Base-by-base conservation (phyloP, 1,284 basidiomycete species). In the Athelia psychrophila region DNA sequence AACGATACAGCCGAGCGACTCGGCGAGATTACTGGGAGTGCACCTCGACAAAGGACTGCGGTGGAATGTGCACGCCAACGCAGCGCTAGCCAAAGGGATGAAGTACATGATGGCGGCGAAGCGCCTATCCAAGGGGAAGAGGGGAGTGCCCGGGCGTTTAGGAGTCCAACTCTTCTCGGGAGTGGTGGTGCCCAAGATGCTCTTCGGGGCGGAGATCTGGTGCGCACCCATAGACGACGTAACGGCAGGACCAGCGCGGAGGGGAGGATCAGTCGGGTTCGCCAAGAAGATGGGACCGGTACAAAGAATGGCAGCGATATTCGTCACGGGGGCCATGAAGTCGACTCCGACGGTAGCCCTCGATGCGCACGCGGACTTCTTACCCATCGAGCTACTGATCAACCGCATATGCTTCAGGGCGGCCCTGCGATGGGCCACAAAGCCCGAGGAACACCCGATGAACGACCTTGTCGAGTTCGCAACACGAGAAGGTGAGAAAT, bases 151-250 rank as follows among this genome's bases (percentile, higher is more conserved):
- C 1, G 32, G 47, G 12, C 50, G 48, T 15, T 48, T 48, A 12
- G 35, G 59, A 16, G 35, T 53, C 3, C 56, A 52, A 3, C 55
- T 71, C 0, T 69, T 71, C 52, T 42, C 61, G 0, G 52, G 66
- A 2, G 62, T 71, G 0, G 67, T 60, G 0, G 46, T 74, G n/a
- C 69, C 70, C 3, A 64, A 64, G 33, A 66, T 74, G 60, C 58
- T 64, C 0, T 75, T 74, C 44, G 68, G 64, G 2, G 57, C 66
- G 1, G 68, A 72, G 35, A 55, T 68, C 1, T 76, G 68, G 68
- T 68, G 63, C 51, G 64, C 47, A 18, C 68, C 58, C 47, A 67
- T 58, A 1, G 20, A 38, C 30, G 36, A 13, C 2, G 42, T 24
- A 2, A 30, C 24, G 1, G 48, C 48, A 15, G 12, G 10, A 27